These are phyloP conservation scores for Pythium dissotocum DNA, from an alignment of 352 stramenopile genomes.

Conservation along the genomic window DNA sequence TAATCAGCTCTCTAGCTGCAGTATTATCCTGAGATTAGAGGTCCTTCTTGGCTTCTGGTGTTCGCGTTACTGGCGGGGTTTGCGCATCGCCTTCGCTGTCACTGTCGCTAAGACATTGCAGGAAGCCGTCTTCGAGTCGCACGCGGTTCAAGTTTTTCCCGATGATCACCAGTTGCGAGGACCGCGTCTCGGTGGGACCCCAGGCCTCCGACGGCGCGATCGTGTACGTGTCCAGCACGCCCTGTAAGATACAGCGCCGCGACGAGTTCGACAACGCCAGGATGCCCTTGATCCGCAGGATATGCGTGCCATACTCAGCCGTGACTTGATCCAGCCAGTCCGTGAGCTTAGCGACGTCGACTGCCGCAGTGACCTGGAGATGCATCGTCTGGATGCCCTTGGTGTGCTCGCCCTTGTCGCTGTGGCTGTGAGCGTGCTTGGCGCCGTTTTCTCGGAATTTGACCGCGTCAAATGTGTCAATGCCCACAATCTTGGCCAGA, in stretches of 20 bases:
- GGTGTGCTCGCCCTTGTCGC: constrained; percentile 39
- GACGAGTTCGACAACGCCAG: constrained; percentile 47
- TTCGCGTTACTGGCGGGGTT: constrained; percentile 15
- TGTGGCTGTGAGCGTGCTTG: constrained; percentile 10
- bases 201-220: constrained; percentile 53
- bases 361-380: constrained; percentile 45
- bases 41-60: constrained; percentile 28
- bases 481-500: constrained; percentile 55
- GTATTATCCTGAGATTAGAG: not conserved
- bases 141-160: constrained; percentile 49
- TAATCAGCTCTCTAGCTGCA: too few relatives aligned
- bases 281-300: constrained; percentile 70
- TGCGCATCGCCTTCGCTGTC: not conserved
- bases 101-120: constrained; percentile 36
- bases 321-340: constrained; percentile 66
- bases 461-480: constrained; percentile 74
- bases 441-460: constrained; percentile 39
- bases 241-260: constrained; percentile 60
- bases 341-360: constrained; percentile 54
- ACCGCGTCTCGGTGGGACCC: constrained; percentile 33
- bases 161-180: constrained; percentile 68
- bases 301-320: constrained; percentile 48
- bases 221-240: constrained; percentile 76
- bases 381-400: constrained; percentile 56
- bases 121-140: constrained; percentile 49